Evolutionary conservation across 1,284 basidiomycete genomes (phyloP).

Genomic region (Ceratobasidium sp.): DNA sequence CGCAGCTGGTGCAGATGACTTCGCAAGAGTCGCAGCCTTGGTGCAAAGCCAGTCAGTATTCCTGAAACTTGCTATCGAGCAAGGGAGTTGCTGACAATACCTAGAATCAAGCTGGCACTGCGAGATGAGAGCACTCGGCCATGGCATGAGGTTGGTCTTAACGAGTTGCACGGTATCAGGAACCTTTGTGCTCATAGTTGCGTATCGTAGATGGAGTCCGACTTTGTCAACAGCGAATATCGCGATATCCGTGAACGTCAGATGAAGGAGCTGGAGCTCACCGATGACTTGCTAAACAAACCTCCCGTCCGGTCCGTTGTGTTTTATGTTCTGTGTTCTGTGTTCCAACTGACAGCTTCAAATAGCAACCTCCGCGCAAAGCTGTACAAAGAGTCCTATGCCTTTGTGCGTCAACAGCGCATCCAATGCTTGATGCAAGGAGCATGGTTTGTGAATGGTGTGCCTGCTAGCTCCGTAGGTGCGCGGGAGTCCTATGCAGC

Average conservation of each 20-base stretch:
- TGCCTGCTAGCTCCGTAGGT: slow-evolving; percentile 57
- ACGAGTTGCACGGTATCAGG: too few relatives aligned
- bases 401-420: slow-evolving; percentile 91
- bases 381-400: slow-evolving; percentile 90
- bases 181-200: neutral
- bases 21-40: slow-evolving; percentile 82
- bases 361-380: slow-evolving; percentile 83
- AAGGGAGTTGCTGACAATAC: neutral
- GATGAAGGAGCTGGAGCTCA: slow-evolving; percentile 92
- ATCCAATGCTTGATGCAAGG: slow-evolving; percentile 88
- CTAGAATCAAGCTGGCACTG: slow-evolving; percentile 79
- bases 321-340: slow-evolving; percentile 16
- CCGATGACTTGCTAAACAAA: slow-evolving; percentile 89
- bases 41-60: slow-evolving; percentile 84
- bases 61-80: slow-evolving; percentile 2
- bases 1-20: slow-evolving; percentile 82
- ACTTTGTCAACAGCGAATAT: slow-evolving; percentile 89
- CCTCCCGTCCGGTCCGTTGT: slow-evolving; percentile 79
- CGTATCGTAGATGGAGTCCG: slow-evolving; percentile 62
- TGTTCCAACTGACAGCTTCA: slow-evolving; percentile 13
- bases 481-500: slow-evolving; percentile 62
- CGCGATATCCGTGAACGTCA: slow-evolving; percentile 88
- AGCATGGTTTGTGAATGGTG: slow-evolving; percentile 89
- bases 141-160: slow-evolving; percentile 75
- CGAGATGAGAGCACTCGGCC: slow-evolving; percentile 78